These are phyloP conservation scores for Saururus chinensis DNA, from an alignment of 164 flowering plant species.

Conservation along the genomic window DNA sequence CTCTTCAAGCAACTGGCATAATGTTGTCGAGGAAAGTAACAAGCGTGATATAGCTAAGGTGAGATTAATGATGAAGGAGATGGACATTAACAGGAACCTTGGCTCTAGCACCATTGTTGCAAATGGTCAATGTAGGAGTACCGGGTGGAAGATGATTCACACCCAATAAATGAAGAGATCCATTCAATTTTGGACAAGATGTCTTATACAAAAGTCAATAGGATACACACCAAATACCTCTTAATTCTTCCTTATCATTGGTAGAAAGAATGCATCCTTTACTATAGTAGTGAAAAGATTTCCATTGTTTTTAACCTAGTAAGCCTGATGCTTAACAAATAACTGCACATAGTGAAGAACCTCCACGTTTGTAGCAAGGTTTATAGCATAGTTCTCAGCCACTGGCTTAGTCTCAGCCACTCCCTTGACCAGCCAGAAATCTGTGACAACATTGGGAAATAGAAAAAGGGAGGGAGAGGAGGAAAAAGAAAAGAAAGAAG, in stretches of 20 bases:
- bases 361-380: conserved; percentile 45
- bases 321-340: conserved; percentile 22
- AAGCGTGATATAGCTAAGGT: no score
- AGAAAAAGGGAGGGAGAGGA: no score
- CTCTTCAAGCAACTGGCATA: conserved; percentile 40
- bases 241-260: conserved; percentile 37
- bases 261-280: conserved; percentile 23
- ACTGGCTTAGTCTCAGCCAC: no score
- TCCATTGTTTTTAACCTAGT: conserved; percentile 49
- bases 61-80: conserved; percentile 46
- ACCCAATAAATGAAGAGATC: conserved; percentile 35
- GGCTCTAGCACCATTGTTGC: conserved; percentile 61
- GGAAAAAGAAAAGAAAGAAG: no score
- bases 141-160: conserved; percentile 41
- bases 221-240: conserved; percentile 37
- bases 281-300: conserved; percentile 47
- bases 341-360: conserved; percentile 39
- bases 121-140: conserved; percentile 45
- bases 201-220: conserved; percentile 1
- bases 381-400: no score
- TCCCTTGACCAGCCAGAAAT: no score
- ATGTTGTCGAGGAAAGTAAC: no score
- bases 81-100: conserved; percentile 47
- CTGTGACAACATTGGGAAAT: no score
- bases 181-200: conserved; percentile 44